Evolutionary conservation across 192 early-diverging fungal genomes (phyloP).

Genomic region (Rhizoclosmatium sp.): DNA sequence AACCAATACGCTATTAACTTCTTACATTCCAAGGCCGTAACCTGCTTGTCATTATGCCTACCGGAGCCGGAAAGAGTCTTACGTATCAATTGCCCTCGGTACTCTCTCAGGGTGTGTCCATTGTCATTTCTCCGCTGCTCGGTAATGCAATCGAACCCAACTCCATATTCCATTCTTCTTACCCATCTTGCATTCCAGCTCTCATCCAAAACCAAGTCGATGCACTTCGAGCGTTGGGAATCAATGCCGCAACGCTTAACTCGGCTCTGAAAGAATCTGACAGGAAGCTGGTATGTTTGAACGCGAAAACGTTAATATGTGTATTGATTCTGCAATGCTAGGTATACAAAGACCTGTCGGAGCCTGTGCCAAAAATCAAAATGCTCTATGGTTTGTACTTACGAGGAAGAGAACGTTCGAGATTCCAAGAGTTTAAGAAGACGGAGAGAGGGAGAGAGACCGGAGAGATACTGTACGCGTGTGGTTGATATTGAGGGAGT

Average conservation of each 20-base stretch:
- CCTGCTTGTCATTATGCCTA: conserved; percentile 59
- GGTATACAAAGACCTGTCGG: conserved; percentile 44
- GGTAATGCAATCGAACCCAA: conserved; percentile 33
- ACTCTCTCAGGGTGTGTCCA: conserved; percentile 45
- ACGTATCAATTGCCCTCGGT: conserved; percentile 62
- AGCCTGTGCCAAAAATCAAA: conserved; percentile 40
- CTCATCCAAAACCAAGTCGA: conserved; percentile 58
- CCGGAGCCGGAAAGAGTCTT: conserved; percentile 59
- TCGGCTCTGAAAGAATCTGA: conserved; percentile 45
- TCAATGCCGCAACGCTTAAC: conserved; percentile 52
- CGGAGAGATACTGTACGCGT: too few species aligned
- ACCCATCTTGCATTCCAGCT: background rate
- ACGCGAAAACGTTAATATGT: too few species aligned
- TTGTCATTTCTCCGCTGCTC: conserved; percentile 58
- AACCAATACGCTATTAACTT: background rate
- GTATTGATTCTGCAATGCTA: background rate
- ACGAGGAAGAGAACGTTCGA: background rate
- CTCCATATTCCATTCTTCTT: background rate
- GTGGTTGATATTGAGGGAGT: too few species aligned
- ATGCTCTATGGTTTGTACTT: conserved; percentile 48
- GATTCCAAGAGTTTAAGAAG: background rate
- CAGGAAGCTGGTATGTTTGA: conserved; percentile 25
- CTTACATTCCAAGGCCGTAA: conserved; percentile 38
- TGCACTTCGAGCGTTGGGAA: conserved; percentile 39
- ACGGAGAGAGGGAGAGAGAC: background rate